phyloP scores from a whole-genome alignment of 2,329 filamentous ascomycete genomes.

The Chaetomium globosum region DNA sequence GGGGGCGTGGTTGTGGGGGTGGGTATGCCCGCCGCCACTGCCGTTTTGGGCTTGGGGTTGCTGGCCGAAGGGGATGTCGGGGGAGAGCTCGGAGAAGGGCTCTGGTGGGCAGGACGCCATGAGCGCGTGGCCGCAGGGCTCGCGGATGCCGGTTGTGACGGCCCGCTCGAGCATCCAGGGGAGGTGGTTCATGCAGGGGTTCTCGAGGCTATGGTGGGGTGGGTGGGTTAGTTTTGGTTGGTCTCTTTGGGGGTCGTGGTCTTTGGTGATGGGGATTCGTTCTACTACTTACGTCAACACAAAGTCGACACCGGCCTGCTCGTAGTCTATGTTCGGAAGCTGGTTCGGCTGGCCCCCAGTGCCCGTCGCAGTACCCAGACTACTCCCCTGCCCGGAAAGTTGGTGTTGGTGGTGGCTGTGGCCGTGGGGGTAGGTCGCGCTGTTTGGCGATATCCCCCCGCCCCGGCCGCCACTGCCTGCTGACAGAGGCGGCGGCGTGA shows the following conservation, averaged over 20 bases:
- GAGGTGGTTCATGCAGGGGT: constrained; percentile 89
- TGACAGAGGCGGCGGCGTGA: constrained; percentile 50
- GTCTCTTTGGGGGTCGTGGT: not conserved
- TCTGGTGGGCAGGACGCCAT: constrained; percentile 90
- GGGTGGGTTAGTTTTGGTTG: constrained; percentile 32
- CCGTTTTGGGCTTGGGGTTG: constrained; percentile 40
- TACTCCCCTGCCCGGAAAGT: constrained; percentile 30
- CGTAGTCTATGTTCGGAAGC: constrained; percentile 63
- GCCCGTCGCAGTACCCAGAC: constrained; percentile 29
- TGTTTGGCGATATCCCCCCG: constrained; percentile 32
- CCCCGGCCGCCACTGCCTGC: constrained; percentile 33
- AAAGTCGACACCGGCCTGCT: constrained; percentile 85
- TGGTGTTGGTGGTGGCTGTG: constrained; percentile 38
- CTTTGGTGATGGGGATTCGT: not conserved
- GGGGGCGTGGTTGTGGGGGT: not conserved
- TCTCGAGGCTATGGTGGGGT: constrained; percentile 71
- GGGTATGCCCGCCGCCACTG: constrained; percentile 43
- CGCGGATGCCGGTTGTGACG: constrained; percentile 58
- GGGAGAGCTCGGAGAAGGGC: constrained; percentile 53
- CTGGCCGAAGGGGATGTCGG: constrained; percentile 58
- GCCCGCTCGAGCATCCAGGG: constrained; percentile 71
- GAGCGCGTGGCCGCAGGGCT: constrained; percentile 83
- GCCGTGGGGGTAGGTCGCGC: constrained; percentile 41
- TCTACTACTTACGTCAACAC: constrained; percentile 74
- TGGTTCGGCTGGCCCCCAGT: constrained; percentile 42